These are phyloP conservation scores for Boechera divaricarpa DNA, from an alignment of 345 rosid species.

Conservation along the genomic window DNA sequence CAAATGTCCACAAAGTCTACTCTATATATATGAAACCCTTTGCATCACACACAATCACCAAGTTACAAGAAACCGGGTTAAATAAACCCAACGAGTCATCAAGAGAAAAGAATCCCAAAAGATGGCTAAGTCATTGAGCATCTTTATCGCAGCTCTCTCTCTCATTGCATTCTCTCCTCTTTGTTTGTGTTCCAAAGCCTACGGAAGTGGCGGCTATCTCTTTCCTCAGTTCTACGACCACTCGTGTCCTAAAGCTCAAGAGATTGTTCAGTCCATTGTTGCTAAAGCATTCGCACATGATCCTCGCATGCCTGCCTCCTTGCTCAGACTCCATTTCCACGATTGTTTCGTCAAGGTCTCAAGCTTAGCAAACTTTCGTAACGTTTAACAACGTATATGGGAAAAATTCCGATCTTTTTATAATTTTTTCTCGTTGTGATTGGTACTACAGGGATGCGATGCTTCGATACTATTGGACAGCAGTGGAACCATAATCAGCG, in stretches of 20 bases:
- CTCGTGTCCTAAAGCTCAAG: constrained; percentile 67
- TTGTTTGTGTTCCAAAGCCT: constrained; percentile 50
- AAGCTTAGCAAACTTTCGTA: not conserved
- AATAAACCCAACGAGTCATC: not conserved
- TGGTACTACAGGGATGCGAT: constrained; percentile 72
- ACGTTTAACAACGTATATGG: not conserved
- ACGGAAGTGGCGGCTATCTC: constrained; percentile 51
- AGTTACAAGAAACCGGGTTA: constrained; percentile 40
- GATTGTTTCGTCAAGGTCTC: constrained; percentile 82
- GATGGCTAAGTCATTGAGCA: constrained; percentile 50
- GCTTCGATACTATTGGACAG: constrained; percentile 75
- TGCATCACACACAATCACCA: constrained; percentile 21
- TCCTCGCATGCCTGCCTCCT: constrained; percentile 77
- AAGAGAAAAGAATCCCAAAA: constrained; percentile 30
- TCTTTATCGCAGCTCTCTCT: constrained; percentile 46
- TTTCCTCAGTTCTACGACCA: constrained; percentile 71
- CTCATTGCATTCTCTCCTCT: constrained; percentile 52
- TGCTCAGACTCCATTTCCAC: constrained; percentile 78
- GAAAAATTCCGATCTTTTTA: not conserved
- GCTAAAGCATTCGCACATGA: constrained; percentile 61
- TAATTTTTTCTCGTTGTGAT: not conserved
- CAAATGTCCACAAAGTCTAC: constrained; percentile 35
- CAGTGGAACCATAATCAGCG: constrained; percentile 61
- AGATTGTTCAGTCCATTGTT: constrained; percentile 61
- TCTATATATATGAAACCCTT: constrained; percentile 47